Conservation (phyloP, 768 basidiomycete species). For the Pleurotus sapidus region DNA sequence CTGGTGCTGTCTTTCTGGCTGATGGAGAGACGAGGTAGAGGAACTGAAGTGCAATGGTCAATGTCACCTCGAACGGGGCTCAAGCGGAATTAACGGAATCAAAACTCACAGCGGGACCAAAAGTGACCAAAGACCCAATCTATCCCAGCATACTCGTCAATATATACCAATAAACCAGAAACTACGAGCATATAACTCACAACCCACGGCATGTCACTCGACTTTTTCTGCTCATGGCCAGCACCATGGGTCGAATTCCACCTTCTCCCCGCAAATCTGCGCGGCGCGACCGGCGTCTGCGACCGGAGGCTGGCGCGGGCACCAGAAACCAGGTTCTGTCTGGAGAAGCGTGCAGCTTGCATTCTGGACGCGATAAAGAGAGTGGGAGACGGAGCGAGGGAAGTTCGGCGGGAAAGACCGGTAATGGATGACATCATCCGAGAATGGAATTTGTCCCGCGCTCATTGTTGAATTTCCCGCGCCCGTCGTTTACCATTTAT, state of each 20-base stretch:
- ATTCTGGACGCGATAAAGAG: too few species aligned
- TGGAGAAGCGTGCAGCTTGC: background rate
- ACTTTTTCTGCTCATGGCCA: conserved; percentile 10
- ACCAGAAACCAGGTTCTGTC: conserved; percentile 6
- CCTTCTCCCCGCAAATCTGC: conserved; percentile 4
- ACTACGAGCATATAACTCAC: conserved; percentile 4
- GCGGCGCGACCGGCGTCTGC: background rate
- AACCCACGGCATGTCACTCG: conserved; percentile 16
- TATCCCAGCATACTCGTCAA: background rate
- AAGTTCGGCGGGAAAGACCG: conserved; percentile 11
- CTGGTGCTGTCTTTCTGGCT: conserved; percentile 5
- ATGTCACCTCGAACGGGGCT: background rate
- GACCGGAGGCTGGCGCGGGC: conserved; percentile 9
- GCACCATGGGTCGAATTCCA: conserved; percentile 11
- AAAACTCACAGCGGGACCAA: conserved; percentile 11
- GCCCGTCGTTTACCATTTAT: too few species aligned
- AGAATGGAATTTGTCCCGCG: background rate
- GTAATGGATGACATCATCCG: conserved; percentile 9
- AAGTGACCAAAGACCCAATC: conserved; percentile 15
- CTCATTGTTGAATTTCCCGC: too few species aligned
- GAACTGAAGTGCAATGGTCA: conserved; percentile 5
- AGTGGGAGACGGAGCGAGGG: too few species aligned
- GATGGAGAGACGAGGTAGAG: conserved; percentile 16
- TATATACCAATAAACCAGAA: background rate
- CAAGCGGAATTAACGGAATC: background rate